These are phyloP conservation scores for Geosiphon pyriformis DNA, from an alignment of 192 early-diverging fungal genomes.

Conservation along the genomic window DNA sequence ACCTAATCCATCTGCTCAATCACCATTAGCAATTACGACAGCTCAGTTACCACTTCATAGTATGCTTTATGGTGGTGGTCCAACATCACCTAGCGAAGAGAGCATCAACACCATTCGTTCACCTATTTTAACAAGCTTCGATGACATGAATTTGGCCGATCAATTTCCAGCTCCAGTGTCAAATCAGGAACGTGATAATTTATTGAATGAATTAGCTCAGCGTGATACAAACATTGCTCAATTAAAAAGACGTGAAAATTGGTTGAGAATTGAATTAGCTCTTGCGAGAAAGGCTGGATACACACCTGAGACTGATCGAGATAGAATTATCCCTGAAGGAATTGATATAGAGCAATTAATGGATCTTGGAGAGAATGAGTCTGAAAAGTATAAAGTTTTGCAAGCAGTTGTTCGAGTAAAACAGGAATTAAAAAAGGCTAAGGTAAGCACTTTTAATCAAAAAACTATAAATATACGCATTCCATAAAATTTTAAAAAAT, in stretches of 20 bases:
- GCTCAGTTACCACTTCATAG: neutral
- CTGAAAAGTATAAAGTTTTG: slow-evolving; percentile 46
- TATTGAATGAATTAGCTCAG: slow-evolving; percentile 24
- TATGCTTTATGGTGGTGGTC: neutral
- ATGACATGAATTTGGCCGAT: slow-evolving; percentile 5
- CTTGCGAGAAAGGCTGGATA: slow-evolving; percentile 30
- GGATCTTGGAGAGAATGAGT: slow-evolving; percentile 34
- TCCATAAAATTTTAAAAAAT: neutral
- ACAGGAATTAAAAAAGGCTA: slow-evolving; percentile 41
- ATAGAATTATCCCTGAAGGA: slow-evolving; percentile 5
- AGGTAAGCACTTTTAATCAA: neutral
- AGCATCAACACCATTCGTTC: neutral
- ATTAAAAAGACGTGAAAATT: slow-evolving; percentile 39
- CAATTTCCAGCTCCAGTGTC: slow-evolving; percentile 1
- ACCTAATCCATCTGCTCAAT: neutral
- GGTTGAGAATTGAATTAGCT: slow-evolving; percentile 36
- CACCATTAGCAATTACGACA: neutral
- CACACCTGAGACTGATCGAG: slow-evolving; percentile 21
- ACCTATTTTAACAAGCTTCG: neutral
- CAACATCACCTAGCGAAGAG: neutral
- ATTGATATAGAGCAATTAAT: slow-evolving; percentile 28
- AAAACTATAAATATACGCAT: neutral
- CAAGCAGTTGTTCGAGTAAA: slow-evolving; percentile 44
- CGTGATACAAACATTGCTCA: slow-evolving; percentile 27
- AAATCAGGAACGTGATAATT: slow-evolving; percentile 25